phyloP scores from a whole-genome alignment of 257 asterid species.

The Phtheirospermum japonicum region DNA sequence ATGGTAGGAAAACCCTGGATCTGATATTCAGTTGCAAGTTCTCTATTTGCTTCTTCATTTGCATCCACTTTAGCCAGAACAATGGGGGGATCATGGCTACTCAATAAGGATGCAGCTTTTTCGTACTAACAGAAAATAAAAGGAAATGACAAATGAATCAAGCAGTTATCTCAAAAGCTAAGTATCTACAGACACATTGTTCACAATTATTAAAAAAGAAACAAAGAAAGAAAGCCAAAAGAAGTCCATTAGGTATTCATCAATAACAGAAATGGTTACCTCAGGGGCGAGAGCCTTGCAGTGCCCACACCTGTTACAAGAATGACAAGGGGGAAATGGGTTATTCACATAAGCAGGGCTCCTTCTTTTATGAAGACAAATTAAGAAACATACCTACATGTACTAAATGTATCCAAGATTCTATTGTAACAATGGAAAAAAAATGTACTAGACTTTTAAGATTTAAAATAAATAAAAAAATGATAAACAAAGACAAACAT shows the following conservation, averaged over 20 bases:
- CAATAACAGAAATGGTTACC: slow-evolving; percentile 40
- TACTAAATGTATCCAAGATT: not conserved
- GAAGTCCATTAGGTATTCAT: not conserved
- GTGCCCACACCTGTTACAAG: slow-evolving; percentile 84
- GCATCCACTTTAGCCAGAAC: slow-evolving; percentile 78
- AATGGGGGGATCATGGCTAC: slow-evolving; percentile 68
- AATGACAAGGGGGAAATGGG: slow-evolving; percentile 15
- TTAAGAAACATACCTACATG: not conserved
- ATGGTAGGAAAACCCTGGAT: slow-evolving; percentile 79
- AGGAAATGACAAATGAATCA: slow-evolving; percentile 9
- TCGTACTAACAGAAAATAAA: slow-evolving; percentile 46
- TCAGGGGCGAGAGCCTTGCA: slow-evolving; percentile 93
- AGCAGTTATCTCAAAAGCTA: slow-evolving; percentile 10
- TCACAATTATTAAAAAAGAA: not conserved
- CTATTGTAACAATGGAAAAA: not conserved
- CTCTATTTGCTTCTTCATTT: slow-evolving; percentile 53
- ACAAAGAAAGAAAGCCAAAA: not conserved
- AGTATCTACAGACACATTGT: not conserved
- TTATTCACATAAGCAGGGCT: slow-evolving; percentile 6
- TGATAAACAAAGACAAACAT: not conserved
- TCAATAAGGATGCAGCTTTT: slow-evolving; percentile 67
- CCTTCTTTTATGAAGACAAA: not conserved
- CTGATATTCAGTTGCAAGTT: slow-evolving; percentile 49
- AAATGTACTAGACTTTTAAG: not conserved
- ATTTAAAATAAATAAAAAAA: not conserved